Evolutionary conservation across 2,329 filamentous ascomycete genomes (phyloP).

Genomic region (Neonectria ditissima): DNA sequence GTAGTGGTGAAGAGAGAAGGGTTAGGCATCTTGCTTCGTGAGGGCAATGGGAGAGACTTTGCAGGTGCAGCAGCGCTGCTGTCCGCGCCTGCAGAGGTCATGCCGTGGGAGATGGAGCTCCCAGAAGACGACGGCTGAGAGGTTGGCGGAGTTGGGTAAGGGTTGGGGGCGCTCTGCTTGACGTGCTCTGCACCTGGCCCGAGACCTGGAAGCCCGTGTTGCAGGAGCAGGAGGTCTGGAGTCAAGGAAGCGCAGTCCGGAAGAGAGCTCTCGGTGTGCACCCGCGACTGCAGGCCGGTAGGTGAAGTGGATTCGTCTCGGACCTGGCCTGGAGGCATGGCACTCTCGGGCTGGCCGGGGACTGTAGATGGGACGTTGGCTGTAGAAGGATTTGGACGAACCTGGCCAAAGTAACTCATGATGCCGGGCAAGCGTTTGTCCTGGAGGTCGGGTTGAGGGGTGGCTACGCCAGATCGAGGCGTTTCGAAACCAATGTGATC

Average conservation of each 20-base stretch:
- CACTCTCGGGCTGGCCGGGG: slow-evolving; percentile 54
- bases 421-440: slow-evolving; percentile 97
- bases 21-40: slow-evolving; percentile 38
- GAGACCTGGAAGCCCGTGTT: slow-evolving; percentile 40
- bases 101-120: slow-evolving; percentile 47
- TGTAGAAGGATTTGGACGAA: slow-evolving; percentile 87
- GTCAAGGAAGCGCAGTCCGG: slow-evolving; percentile 36
- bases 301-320: slow-evolving; percentile 47
- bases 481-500: slow-evolving; percentile 87
- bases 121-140: slow-evolving; percentile 59
- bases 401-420: slow-evolving; percentile 98
- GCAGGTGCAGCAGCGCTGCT: slow-evolving; percentile 39
- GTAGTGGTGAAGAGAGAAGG: slow-evolving; percentile 44
- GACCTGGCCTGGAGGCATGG: slow-evolving; percentile 40
- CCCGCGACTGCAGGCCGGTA: slow-evolving; percentile 47
- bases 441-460: slow-evolving; percentile 90
- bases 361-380: slow-evolving; percentile 52
- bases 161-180: slow-evolving; percentile 45
- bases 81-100: slow-evolving; percentile 40
- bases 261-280: slow-evolving; percentile 42
- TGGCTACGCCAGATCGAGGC: slow-evolving; percentile 90
- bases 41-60: slow-evolving; percentile 35
- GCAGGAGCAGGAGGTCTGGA: slow-evolving; percentile 40
- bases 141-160: slow-evolving; percentile 69
- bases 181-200: slow-evolving; percentile 39